These are phyloP conservation scores for Leptographium procerum DNA, from an alignment of 2,329 filamentous ascomycete species.

Conservation along the genomic window DNA sequence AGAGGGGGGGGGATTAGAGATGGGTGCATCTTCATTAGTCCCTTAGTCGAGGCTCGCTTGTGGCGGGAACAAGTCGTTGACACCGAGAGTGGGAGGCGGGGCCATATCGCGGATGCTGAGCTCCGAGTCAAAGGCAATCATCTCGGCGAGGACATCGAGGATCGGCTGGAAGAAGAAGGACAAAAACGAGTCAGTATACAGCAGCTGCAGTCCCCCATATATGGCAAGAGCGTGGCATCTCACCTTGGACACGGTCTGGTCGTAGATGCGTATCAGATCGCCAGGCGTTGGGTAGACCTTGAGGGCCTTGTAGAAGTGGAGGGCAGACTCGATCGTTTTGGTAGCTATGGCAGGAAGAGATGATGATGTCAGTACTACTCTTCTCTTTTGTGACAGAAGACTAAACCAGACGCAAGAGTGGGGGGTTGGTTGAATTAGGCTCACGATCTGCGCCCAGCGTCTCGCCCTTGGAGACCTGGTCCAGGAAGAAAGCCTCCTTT, in stretches of 20 bases:
- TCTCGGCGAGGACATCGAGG: conserved; percentile 90
- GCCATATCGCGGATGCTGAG: conserved; percentile 10
- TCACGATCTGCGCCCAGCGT: conserved; percentile 70
- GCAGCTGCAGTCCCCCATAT: background rate
- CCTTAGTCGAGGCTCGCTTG: conserved; percentile 10
- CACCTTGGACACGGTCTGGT: conserved; percentile 96
- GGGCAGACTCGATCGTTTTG: conserved; percentile 67
- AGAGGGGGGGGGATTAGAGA: background rate
- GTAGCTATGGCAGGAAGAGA: conserved; percentile 34
- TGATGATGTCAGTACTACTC: no score
- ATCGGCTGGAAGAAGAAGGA: conserved; percentile 51
- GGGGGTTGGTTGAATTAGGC: conserved; percentile 21
- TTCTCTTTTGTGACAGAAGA: background rate
- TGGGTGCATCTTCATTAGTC: no score
- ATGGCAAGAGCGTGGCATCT: background rate
- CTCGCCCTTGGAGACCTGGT: conserved; percentile 85
- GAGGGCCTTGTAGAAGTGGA: conserved; percentile 95
- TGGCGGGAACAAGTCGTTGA: conserved; percentile 8
- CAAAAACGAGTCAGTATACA: background rate
- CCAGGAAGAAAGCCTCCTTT: conserved; percentile 93
- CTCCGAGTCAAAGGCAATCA: conserved; percentile 46
- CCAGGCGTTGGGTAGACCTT: conserved; percentile 95
- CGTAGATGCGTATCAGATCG: conserved; percentile 92
- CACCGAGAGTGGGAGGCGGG: conserved; percentile 1
- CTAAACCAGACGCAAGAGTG: no score